Evolutionary conservation across 345 rosid genomes (phyloP).

Genomic region (Gossypium stocksii): DNA sequence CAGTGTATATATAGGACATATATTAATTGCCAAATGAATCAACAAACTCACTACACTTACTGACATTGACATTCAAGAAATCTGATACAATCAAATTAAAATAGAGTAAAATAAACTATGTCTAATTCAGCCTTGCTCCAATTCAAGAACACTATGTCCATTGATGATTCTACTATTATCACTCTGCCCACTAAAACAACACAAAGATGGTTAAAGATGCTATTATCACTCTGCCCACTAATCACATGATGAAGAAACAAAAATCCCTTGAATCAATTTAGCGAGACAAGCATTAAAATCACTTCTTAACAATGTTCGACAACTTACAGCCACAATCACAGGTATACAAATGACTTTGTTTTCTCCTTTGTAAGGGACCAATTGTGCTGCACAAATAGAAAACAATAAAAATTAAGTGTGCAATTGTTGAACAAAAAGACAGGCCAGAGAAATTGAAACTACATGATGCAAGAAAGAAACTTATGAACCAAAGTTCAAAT

Average conservation of each 20-base stretch:
- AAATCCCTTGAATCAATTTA: neutral
- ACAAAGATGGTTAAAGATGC: neutral
- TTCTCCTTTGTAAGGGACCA: constrained; percentile 55
- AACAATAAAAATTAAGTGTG: neutral
- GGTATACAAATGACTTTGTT: constrained; percentile 61
- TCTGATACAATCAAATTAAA: no score
- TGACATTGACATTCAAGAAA: no score
- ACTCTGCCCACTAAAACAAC: no score
- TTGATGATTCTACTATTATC: neutral
- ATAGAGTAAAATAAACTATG: no score
- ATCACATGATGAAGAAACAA: neutral
- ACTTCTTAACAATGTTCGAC: neutral
- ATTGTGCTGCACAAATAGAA: constrained; percentile 64
- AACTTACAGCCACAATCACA: constrained; percentile 83
- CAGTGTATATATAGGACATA: no score
- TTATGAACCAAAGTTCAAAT: neutral
- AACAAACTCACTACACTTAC: no score
- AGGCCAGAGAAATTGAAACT: neutral
- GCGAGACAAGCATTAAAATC: constrained; percentile 3
- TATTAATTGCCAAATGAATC: no score
- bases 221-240: constrained; percentile 1
- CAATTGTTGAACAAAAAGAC: constrained; percentile 2
- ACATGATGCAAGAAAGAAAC: constrained; percentile 5
- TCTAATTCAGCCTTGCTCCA: no score
- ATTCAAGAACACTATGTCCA: neutral